phyloP scores from a whole-genome alignment of 1,284 basidiomycete species.

The Pholiota adiposa region DNA sequence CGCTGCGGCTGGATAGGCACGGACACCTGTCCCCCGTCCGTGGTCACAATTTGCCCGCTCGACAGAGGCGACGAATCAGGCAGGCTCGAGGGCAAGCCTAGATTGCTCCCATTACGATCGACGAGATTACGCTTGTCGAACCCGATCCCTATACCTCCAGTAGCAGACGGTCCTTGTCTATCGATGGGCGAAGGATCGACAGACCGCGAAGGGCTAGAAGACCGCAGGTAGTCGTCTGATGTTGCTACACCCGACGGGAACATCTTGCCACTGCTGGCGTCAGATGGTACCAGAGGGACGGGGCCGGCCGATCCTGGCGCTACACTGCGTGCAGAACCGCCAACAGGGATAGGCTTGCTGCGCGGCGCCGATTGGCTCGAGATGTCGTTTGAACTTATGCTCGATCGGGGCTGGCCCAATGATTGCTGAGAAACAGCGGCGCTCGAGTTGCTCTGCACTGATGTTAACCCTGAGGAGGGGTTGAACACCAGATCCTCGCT shows the following conservation, averaged over 20 bases:
- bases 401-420: constrained; percentile 54
- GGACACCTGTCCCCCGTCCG: constrained; percentile 26
- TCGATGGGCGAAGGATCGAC: constrained; percentile 50
- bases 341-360: constrained; percentile 26
- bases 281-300: constrained; percentile 59
- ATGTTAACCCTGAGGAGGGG: constrained; percentile 27
- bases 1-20: constrained; percentile 47
- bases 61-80: constrained; percentile 65
- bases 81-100: constrained; percentile 48
- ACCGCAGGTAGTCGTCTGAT: constrained; percentile 44
- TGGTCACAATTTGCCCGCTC: constrained; percentile 38
- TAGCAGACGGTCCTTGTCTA: constrained; percentile 33
- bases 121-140: constrained; percentile 39
- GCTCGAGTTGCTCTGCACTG: constrained; percentile 26
- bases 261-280: constrained; percentile 63
- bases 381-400: constrained; percentile 52
- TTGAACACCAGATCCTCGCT: constrained; percentile 62
- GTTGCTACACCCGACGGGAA: constrained; percentile 50
- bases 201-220: constrained; percentile 59
- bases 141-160: constrained; percentile 15
- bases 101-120: constrained; percentile 38
- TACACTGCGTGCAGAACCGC: constrained; percentile 55
- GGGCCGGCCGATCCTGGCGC: constrained; percentile 62
- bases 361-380: constrained; percentile 36
- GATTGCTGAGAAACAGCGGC: constrained; percentile 21